These are phyloP conservation scores for Hyaloraphidium curvatum DNA, from an alignment of 192 early-diverging fungal species.

Conservation along the genomic window DNA sequence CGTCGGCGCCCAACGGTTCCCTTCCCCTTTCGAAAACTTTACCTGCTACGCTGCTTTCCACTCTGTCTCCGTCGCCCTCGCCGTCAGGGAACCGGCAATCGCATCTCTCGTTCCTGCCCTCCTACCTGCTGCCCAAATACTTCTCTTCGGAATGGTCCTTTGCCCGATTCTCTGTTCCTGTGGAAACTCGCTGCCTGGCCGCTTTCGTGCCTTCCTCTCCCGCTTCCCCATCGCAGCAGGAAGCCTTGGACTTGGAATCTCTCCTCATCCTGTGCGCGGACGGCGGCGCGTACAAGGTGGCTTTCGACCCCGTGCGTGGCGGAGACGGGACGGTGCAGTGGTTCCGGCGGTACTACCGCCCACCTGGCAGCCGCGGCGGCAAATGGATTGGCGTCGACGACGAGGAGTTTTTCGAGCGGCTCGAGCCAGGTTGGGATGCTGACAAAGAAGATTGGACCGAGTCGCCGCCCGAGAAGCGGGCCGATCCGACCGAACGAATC, in stretches of 20 bases:
- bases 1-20: background rate
- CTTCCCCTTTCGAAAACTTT: conserved; percentile 29
- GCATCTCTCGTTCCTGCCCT: conserved; percentile 11
- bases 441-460: too few species aligned
- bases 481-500: too few species aligned
- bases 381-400: too few species aligned
- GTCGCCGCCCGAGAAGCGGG: too few species aligned
- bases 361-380: too few species aligned
- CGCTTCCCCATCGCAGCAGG: background rate
- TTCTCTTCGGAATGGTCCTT: conserved; percentile 91
- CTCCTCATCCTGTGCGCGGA: conserved; percentile 56
- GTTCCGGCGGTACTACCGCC: too few species aligned
- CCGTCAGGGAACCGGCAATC: conserved; percentile 29
- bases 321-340: too few species aligned
- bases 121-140: conserved; percentile 65
- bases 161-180: conserved; percentile 60
- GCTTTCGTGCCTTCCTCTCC: conserved; percentile 37
- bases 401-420: too few species aligned
- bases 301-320: conserved; percentile 45
- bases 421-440: too few species aligned
- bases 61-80: background rate
- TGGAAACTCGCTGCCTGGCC: conserved; percentile 59
- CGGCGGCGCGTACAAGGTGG: conserved; percentile 68
- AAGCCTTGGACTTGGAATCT: background rate
- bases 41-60: conserved; percentile 1